These are phyloP conservation scores for Cladophialophora bantiana DNA, from an alignment of 2,329 filamentous ascomycete species.

Conservation along the genomic window DNA sequence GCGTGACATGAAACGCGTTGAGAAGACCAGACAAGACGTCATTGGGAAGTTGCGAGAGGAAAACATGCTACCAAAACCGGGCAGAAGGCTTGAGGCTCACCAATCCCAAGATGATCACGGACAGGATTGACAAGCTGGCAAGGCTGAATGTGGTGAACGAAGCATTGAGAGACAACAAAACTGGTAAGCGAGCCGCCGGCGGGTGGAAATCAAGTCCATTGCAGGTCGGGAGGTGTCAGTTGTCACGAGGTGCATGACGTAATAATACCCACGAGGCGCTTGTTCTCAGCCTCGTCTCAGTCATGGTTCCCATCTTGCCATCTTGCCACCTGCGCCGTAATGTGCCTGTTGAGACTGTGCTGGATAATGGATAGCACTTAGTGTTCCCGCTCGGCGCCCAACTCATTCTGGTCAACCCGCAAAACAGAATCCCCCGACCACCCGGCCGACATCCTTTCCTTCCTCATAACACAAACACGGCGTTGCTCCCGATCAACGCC, in stretches of 20 bases:
- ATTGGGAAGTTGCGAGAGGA: constrained; percentile 18
- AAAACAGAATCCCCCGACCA: too few relatives aligned
- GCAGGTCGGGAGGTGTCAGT: not conserved
- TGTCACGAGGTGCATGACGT: constrained; percentile 7
- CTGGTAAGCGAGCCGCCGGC: constrained; percentile 10
- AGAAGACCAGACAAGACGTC: constrained; percentile 24
- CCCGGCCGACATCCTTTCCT: too few relatives aligned
- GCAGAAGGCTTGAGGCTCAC: constrained; percentile 7
- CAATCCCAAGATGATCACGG: not conserved
- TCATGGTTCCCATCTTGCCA: too few relatives aligned
- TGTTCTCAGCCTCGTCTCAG: not conserved
- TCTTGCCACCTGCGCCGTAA: not conserved
- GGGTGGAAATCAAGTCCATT: constrained; percentile 14
- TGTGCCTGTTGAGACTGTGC: not conserved
- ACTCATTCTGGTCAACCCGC: too few relatives aligned
- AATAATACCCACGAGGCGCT: not conserved
- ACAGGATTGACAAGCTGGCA: not conserved
- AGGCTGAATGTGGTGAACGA: not conserved
- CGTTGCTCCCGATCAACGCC: not conserved
- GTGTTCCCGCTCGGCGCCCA: too few relatives aligned
- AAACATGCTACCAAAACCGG: constrained; percentile 26
- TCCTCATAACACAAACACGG: not conserved
- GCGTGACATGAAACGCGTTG: constrained; percentile 20
- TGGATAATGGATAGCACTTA: too few relatives aligned
- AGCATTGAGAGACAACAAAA: not conserved